Conservation (phyloP, 1,284 basidiomycete species). For the Tylopilus sp. region DNA sequence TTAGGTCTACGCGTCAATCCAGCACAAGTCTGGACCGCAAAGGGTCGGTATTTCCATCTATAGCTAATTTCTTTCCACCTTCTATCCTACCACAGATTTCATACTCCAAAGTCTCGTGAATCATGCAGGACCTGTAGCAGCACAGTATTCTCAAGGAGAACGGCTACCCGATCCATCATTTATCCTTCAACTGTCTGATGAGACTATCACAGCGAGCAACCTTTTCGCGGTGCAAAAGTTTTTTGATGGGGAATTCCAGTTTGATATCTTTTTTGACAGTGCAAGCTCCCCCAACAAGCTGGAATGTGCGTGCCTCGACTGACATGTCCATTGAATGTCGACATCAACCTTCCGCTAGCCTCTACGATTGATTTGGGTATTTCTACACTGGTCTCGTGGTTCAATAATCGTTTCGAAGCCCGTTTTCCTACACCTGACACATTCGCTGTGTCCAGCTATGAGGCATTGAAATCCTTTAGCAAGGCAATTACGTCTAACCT, state of each 20-base stretch:
- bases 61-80: not conserved
- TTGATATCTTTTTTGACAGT: constrained; percentile 85
- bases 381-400: constrained; percentile 58
- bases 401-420: constrained; percentile 62
- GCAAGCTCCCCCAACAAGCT: constrained; percentile 57
- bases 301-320: constrained; percentile 45
- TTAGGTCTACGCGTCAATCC: constrained; percentile 60
- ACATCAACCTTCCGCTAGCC: constrained; percentile 39
- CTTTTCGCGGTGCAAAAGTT: constrained; percentile 83
- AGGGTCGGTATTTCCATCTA: constrained; percentile 46
- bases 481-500: constrained; percentile 87
- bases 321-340: constrained; percentile 7
- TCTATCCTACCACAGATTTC: constrained; percentile 45
- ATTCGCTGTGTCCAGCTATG: constrained; percentile 45
- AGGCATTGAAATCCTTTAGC: constrained; percentile 69
- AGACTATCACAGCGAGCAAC: constrained; percentile 69
- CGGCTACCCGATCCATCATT: constrained; percentile 75
- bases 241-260: constrained; percentile 80
- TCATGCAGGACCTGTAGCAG: constrained; percentile 52
- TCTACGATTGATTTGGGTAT: constrained; percentile 65
- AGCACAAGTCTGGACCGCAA: constrained; percentile 80
- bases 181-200: constrained; percentile 72
- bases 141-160: constrained; percentile 51
- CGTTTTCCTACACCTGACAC: constrained; percentile 65
- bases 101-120: constrained; percentile 63